phyloP scores from a whole-genome alignment of 73 alveolate genomes.

The Blepharisma stoltei region DNA sequence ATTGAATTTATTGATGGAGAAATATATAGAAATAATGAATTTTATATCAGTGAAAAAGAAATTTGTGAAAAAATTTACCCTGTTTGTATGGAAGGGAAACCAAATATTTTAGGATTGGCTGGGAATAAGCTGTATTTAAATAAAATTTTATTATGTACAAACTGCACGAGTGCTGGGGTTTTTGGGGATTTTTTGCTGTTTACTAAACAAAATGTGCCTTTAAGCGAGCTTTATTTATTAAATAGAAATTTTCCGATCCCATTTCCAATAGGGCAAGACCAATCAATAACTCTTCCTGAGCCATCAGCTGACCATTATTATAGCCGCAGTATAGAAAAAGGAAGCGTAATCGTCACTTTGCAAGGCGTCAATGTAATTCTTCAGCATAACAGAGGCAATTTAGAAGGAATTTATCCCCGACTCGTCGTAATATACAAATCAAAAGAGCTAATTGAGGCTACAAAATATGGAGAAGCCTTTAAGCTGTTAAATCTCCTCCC shows the following conservation, averaged over 20 bases:
- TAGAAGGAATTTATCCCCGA: conserved; percentile 89
- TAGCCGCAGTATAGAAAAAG: conserved; percentile 51
- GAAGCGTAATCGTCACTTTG: not conserved
- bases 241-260: conserved; percentile 49
- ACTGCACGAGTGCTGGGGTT: conserved; percentile 78
- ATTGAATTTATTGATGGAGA: too few relatives aligned
- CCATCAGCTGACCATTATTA: conserved; percentile 48
- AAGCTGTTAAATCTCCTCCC: too few relatives aligned
- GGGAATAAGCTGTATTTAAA: conserved; percentile 71
- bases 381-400: conserved; percentile 96
- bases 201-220: conserved; percentile 76
- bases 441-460: conserved; percentile 67
- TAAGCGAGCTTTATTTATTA: conserved; percentile 69
- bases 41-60: too few relatives aligned
- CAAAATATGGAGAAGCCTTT: conserved; percentile 80
- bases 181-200: conserved; percentile 76
- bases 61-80: too few relatives aligned
- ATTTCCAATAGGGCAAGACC: conserved; percentile 46
- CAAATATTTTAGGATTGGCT: conserved; percentile 66
- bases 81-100: conserved; percentile 31
- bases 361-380: conserved; percentile 49
- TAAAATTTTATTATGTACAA: conserved; percentile 68
- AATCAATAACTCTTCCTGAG: conserved; percentile 53
- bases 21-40: too few relatives aligned
- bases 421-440: conserved; percentile 74